A percentile compares a stretch with the other conserved stretches of the same genome.
These are phyloP conservation scores for Populus hybrid DNA, from an alignment of 441 rosid species.

Conservation along the genomic window DNA sequence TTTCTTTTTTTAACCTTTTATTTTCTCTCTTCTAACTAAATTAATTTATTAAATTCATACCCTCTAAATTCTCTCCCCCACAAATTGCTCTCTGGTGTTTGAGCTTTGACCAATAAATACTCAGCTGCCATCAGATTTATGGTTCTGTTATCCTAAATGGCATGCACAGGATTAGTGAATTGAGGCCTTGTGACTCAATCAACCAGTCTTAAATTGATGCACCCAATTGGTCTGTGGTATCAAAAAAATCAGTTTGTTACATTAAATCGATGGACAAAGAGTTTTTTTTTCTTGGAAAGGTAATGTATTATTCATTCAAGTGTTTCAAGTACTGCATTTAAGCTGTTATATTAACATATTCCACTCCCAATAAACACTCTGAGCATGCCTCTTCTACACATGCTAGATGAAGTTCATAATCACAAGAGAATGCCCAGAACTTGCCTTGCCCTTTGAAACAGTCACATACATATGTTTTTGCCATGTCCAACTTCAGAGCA, in stretches of 20 bases:
- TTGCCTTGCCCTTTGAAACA: slow-evolving; percentile 58
- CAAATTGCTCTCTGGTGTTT: background rate
- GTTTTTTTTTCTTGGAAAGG: background rate
- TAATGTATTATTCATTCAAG: background rate
- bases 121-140: background rate
- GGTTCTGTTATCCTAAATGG: background rate
- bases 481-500: slow-evolving; percentile 68
- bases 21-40: background rate
- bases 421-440: slow-evolving; percentile 82
- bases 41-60: no score
- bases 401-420: slow-evolving; percentile 76
- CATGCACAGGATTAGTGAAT: background rate
- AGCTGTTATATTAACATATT: background rate
- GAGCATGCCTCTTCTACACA: slow-evolving; percentile 57
- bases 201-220: background rate
- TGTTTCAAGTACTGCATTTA: background rate
- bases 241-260: background rate
- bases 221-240: no score
- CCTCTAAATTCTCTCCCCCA: background rate
- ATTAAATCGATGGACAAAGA: background rate
- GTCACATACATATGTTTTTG: slow-evolving; percentile 73
- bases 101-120: background rate
- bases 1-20: no score
- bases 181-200: background rate
- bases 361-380: background rate